These are phyloP conservation scores for Retiboletus flavoniger DNA, from an alignment of 1,284 basidiomycete species.

Conservation along the genomic window DNA sequence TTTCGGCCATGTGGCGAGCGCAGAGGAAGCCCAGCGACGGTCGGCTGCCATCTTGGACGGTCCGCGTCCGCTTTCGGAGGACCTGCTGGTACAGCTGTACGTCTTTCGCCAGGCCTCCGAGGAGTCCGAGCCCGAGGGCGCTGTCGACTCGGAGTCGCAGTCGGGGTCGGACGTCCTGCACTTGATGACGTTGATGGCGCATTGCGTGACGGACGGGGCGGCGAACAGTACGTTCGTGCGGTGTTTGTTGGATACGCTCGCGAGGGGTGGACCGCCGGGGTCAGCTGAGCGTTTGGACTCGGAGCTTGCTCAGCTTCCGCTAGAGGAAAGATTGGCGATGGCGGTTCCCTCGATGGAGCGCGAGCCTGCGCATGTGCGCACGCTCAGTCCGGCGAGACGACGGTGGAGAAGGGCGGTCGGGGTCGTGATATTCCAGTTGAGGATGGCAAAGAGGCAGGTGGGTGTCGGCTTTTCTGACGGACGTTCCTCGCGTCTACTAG, in stretches of 20 bases:
- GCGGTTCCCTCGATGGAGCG: constrained; percentile 41
- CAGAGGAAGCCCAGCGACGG: constrained; percentile 11
- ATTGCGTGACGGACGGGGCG: neutral
- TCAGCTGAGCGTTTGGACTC: constrained; percentile 13
- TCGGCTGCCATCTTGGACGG: constrained; percentile 5
- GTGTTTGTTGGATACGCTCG: constrained; percentile 28
- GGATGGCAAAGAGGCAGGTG: constrained; percentile 37
- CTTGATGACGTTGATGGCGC: constrained; percentile 7
- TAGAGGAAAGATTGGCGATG: constrained; percentile 43
- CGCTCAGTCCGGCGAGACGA: constrained; percentile 35
- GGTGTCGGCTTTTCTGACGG: neutral
- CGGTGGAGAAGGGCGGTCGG: constrained; percentile 52
- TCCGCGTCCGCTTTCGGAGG: constrained; percentile 22
- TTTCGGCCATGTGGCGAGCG: constrained; percentile 5
- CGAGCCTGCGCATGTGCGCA: constrained; percentile 28
- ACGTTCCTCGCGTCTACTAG: neutral
- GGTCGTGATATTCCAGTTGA: constrained; percentile 37
- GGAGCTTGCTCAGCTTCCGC: constrained; percentile 17
- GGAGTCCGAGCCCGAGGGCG: too few species aligned
- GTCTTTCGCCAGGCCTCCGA: constrained; percentile 1
- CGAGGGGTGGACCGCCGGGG: constrained; percentile 3
- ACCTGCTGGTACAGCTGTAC: constrained; percentile 17
- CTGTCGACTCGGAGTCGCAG: too few species aligned
- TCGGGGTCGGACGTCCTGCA: constrained; percentile 15
- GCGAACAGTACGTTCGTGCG: neutral